Percentiles rank a stretch among this genome's conserved stretches.
Evolutionary conservation across 768 basidiomycete genomes (phyloP).

Genomic region (Symmetrospora coprosmae): DNA sequence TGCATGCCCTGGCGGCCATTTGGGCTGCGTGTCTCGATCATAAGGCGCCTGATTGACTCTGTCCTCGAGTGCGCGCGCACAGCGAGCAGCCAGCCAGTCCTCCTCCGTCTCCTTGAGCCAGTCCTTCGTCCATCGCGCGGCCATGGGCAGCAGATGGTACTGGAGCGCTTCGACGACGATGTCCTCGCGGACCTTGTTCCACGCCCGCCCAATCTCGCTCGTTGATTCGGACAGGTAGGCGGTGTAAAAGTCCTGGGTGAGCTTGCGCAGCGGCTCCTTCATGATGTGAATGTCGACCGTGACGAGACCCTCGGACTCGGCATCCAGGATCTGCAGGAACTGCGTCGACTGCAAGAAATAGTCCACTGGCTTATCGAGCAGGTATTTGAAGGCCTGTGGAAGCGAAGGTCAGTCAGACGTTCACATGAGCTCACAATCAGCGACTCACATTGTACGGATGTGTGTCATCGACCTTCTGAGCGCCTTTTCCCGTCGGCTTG

Average conservation of each 20-base stretch:
- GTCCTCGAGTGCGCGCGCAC: conserved; percentile 51
- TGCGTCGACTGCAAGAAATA: conserved; percentile 44
- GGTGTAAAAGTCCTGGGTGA: conserved; percentile 61
- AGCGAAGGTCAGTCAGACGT: neutral
- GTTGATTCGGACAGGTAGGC: conserved; percentile 74
- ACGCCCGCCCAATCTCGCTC: conserved; percentile 68
- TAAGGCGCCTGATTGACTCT: conserved; percentile 22
- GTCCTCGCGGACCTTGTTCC: conserved; percentile 72
- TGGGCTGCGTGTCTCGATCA: too few relatives aligned
- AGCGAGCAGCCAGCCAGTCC: conserved; percentile 57
- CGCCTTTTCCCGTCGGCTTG: conserved; percentile 72
- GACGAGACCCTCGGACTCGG: conserved; percentile 78
- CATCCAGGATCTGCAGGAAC: conserved; percentile 77
- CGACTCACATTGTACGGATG: conserved; percentile 42
- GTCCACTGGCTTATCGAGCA: conserved; percentile 57
- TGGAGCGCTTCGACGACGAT: conserved; percentile 67
- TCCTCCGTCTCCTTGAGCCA: conserved; percentile 81
- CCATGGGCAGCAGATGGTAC: conserved; percentile 67
- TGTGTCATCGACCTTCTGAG: conserved; percentile 41
- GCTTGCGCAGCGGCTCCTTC: conserved; percentile 48
- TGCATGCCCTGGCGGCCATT: too few relatives aligned
- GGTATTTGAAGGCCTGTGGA: conserved; percentile 81
- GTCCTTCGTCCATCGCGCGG: conserved; percentile 75
- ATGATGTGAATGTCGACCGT: conserved; percentile 58
- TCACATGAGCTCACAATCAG: neutral